Percentiles rank a stretch among this genome's conserved stretches.
phyloP scores from a whole-genome alignment of 306 rosid species.

The Ormosia semicastrata region DNA sequence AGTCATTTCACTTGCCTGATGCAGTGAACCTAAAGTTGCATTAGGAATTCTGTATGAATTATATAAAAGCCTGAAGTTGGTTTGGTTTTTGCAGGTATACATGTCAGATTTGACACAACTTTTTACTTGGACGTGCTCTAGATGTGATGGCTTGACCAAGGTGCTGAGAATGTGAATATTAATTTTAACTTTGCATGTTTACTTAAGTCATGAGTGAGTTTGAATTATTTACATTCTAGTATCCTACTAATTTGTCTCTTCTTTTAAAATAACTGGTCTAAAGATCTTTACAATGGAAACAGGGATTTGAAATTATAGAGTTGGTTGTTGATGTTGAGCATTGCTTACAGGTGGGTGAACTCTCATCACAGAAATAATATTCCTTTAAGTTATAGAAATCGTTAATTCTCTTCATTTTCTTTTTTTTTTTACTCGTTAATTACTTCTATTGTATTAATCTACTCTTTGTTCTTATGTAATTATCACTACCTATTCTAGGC shows the following conservation, averaged over 20 bases:
- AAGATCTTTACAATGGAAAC: slow-evolving; percentile 40
- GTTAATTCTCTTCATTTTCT: background rate
- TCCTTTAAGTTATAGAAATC: slow-evolving; percentile 1
- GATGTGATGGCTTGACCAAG: slow-evolving; percentile 77
- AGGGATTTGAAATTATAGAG: slow-evolving; percentile 96
- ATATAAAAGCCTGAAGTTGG: slow-evolving; percentile 24
- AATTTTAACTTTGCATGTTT: slow-evolving; percentile 14
- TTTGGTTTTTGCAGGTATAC: slow-evolving; percentile 69
- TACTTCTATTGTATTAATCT: background rate
- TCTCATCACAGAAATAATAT: slow-evolving; percentile 3
- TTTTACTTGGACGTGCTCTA: slow-evolving; percentile 87
- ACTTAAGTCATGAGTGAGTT: background rate
- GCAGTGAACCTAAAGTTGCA: slow-evolving; percentile 15
- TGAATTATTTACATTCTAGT: slow-evolving; percentile 6
- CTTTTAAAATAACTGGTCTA: slow-evolving; percentile 22
- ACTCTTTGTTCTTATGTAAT: slow-evolving; percentile 21
- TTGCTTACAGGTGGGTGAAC: slow-evolving; percentile 94
- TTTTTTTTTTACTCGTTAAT: slow-evolving; percentile 10
- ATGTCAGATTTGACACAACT: slow-evolving; percentile 83
- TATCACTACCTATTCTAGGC: slow-evolving; percentile 48
- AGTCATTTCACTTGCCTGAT: slow-evolving; percentile 2
- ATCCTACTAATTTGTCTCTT: slow-evolving; percentile 11
- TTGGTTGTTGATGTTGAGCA: slow-evolving; percentile 88
- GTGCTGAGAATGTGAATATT: slow-evolving; percentile 46
- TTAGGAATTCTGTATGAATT: slow-evolving; percentile 6